Evolutionary conservation across 2,329 filamentous ascomycete species (phyloP), one percentile per base, ranked within the genome.

Genomic region (Monosporascus sp.): DNA sequence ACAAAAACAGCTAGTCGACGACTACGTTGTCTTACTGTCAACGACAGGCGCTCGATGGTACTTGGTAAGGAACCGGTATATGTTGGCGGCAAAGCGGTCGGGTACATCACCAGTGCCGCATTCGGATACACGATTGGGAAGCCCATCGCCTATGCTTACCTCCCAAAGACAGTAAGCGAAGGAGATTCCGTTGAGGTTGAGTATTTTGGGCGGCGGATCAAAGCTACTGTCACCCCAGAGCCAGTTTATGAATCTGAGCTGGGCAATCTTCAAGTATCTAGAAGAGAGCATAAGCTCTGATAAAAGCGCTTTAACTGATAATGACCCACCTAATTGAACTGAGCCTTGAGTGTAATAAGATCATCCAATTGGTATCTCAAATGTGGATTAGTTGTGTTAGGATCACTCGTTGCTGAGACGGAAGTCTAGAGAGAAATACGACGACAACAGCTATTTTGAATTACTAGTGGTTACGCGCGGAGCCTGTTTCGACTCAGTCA

Each of bases 11-110:
- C 62, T 0, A 57, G 63, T 0, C 68, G 68, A 20, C 57, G 70
- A 49, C 58, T 79, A 5, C 73, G 79, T 1, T 80, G 78, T 51
- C 64, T 86, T 2, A 79, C 75, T 0, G 60, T 85, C 31, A 73
- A 84, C 41, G 81, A 86, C 54, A 77, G 79, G 0, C 66, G 63
- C 5, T 84, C 81, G 0, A 70, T 85, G 57, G 73, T 84, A 0
- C 65, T 86, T 1, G 82, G 82, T 6, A 85, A 85, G 60, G 83
- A 86, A 62, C 83, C 83, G 0, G 80, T 86, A 0, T 84, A 77
- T 51, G 57, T 72, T 15, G 62, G 74, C 2, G 75, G 74, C 8
- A 66, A 74, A 51, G 57, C 74, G 0, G 70, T 70, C 1, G 82
- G 83, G 0, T 86, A 86, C 55, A 72, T 86, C 25, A 84, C 81